Evolutionary conservation across 352 stramenopile species (phyloP).

Genomic region (Globisporangium radiosum): DNA sequence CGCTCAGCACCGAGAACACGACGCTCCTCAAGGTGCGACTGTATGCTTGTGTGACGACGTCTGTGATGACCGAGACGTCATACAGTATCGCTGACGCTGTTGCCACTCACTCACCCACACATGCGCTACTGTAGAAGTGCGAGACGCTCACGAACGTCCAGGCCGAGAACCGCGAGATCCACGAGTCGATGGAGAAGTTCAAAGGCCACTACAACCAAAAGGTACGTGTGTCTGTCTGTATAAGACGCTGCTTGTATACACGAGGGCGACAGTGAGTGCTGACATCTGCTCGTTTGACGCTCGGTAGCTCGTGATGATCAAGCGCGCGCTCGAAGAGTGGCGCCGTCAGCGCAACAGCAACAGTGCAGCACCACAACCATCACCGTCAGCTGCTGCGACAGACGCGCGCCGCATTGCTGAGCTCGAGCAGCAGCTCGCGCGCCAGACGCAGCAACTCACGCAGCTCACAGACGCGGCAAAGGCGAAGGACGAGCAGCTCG

Average conservation of each 20-base stretch:
- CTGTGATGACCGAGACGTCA: too few species aligned
- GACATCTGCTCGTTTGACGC: too few species aligned
- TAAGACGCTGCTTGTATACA: not conserved
- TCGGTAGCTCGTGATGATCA: conserved; percentile 80
- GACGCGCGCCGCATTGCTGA: conserved; percentile 8
- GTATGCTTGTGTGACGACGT: too few species aligned
- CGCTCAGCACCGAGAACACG: conserved; percentile 78
- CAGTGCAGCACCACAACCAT: not conserved
- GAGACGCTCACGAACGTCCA: conserved; percentile 65
- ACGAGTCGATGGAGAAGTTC: conserved; percentile 80
- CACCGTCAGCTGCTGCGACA: not conserved
- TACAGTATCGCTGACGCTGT: too few species aligned
- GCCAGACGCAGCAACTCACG: conserved; percentile 51
- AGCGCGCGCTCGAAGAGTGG: conserved; percentile 86
- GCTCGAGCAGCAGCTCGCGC: conserved; percentile 31
- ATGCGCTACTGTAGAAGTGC: conserved; percentile 45
- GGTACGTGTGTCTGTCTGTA: conserved; percentile 19
- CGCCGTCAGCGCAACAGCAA: conserved; percentile 45
- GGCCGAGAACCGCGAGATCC: conserved; percentile 68
- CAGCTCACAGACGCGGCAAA: conserved; percentile 43
- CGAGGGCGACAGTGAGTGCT: not conserved
- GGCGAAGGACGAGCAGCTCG: conserved; percentile 61
- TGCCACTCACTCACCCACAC: too few species aligned
- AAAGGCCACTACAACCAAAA: conserved; percentile 87
- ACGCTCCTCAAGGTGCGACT: conserved; percentile 67